phyloP scores from a whole-genome alignment of 2,329 filamentous ascomycete species.

The Harringtonia aguacate region DNA sequence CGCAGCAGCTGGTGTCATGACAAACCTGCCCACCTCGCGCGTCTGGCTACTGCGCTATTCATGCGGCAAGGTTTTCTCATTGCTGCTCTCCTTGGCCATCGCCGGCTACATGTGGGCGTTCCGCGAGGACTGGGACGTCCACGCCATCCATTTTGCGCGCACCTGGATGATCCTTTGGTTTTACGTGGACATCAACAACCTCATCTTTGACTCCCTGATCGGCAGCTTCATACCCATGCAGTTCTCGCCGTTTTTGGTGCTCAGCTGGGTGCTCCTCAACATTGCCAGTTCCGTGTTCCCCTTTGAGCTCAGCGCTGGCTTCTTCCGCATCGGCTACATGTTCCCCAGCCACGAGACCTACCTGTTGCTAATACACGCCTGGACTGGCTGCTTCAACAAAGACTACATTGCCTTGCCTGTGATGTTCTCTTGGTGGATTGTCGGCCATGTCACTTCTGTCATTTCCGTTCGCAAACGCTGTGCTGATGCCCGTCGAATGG shows the following conservation, averaged over 20 bases:
- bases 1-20: conserved; percentile 4
- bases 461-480: no score
- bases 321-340: conserved; percentile 27
- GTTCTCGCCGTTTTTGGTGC: neutral
- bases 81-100: conserved; percentile 25
- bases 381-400: conserved; percentile 29
- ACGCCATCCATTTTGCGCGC: conserved; percentile 16
- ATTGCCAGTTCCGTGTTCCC: conserved; percentile 29
- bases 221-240: conserved; percentile 1
- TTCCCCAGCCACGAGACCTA: conserved; percentile 29
- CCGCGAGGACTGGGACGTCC: conserved; percentile 27
- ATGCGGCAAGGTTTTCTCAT: conserved; percentile 19
- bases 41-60: conserved; percentile 16
- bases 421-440: conserved; percentile 26
- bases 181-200: conserved; percentile 9
- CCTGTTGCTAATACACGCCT: conserved; percentile 28
- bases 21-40: neutral
- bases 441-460: conserved; percentile 4
- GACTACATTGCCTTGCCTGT: conserved; percentile 28
- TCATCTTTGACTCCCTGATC: conserved; percentile 1
- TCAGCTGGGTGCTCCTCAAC: conserved; percentile 33
- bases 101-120: conserved; percentile 34
- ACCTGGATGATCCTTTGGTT: conserved; percentile 25
- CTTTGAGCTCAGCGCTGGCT: conserved; percentile 28
- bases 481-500: no score